These are phyloP conservation scores for Myxozyma vanderwaltii DNA, from an alignment of 805 yeast genomes.

Conservation along the genomic window DNA sequence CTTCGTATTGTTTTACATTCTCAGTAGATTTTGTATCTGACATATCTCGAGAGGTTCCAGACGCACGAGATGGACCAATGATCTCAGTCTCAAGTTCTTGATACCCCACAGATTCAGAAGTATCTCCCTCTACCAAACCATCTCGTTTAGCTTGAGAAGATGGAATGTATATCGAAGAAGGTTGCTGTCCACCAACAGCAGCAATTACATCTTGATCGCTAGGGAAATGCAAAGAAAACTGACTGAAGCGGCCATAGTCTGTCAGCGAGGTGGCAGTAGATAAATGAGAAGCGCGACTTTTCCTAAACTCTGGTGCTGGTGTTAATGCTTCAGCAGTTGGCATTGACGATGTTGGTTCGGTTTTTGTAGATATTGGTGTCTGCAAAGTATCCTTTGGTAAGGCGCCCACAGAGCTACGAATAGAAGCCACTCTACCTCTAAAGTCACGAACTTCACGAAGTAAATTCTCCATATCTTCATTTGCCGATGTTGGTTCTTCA, in stretches of 20 bases:
- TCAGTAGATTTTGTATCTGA: not conserved
- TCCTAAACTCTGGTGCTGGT: not conserved
- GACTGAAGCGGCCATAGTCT: conserved; percentile 12
- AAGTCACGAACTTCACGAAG: conserved; percentile 29
- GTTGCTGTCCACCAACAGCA: conserved; percentile 27
- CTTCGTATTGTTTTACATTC: not conserved
- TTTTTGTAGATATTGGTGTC: not conserved
- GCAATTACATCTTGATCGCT: not conserved
- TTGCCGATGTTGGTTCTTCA: conserved; percentile 3
- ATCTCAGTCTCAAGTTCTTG: conserved; percentile 14
- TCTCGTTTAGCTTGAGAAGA: conserved; percentile 4
- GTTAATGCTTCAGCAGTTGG: too few species aligned
- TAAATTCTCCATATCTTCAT: conserved; percentile 26
- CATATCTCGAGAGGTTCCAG: too few species aligned
- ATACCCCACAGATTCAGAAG: not conserved
- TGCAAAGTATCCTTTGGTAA: not conserved
- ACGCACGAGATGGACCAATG: too few species aligned
- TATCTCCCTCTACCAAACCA: not conserved
- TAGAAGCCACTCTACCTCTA: conserved; percentile 22
- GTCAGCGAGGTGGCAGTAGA: conserved; percentile 7
- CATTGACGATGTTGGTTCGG: conserved; percentile 1
- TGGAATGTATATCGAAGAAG: conserved; percentile 28
- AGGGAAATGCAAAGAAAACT: conserved; percentile 14
- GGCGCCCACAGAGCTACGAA: conserved; percentile 8
- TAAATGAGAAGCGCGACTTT: not conserved